phyloP scores from a whole-genome alignment of 169 alveolate genomes.

The Plasmodium reichenowi region DNA sequence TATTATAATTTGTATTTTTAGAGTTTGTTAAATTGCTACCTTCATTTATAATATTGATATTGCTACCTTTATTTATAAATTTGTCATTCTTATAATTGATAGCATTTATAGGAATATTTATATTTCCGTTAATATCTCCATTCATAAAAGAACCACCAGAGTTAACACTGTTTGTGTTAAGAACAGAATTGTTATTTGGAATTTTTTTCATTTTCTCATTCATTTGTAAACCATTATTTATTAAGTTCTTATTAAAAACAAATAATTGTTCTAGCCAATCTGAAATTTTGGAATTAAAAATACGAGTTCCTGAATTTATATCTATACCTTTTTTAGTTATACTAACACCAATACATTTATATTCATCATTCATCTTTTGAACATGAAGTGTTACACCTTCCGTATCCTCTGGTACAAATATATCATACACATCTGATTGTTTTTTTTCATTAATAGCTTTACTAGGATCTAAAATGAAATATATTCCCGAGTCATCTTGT shows the following conservation, averaged over 20 bases:
- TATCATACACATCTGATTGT: slow-evolving; percentile 64
- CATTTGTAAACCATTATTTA: background rate
- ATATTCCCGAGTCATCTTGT: slow-evolving; percentile 72
- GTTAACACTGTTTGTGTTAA: background rate
- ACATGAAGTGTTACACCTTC: slow-evolving; percentile 73
- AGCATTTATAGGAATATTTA: background rate
- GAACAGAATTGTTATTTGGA: slow-evolving; percentile 26
- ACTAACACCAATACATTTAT: slow-evolving; percentile 75
- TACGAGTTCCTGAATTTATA: slow-evolving; percentile 61
- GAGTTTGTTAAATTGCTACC: slow-evolving; percentile 8
- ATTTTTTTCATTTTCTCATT: slow-evolving; percentile 13
- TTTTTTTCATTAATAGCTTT: slow-evolving; percentile 60
- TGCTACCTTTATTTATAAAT: background rate
- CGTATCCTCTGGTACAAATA: slow-evolving; percentile 65
- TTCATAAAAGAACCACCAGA: slow-evolving; percentile 2
- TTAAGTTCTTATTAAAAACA: slow-evolving; percentile 42
- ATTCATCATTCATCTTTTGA: slow-evolving; percentile 69
- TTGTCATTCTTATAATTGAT: slow-evolving; percentile 1
- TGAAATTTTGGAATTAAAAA: slow-evolving; percentile 66
- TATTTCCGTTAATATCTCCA: background rate
- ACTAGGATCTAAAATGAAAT: slow-evolving; percentile 67
- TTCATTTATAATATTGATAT: background rate
- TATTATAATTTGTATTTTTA: slow-evolving; percentile 3
- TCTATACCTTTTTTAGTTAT: slow-evolving; percentile 66
- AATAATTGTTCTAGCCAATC: slow-evolving; percentile 75